Evolutionary conservation across 2,329 filamentous ascomycete species (phyloP), one percentile per base, ranked within the genome.

Genomic region (Trichophyton benhamiae): DNA sequence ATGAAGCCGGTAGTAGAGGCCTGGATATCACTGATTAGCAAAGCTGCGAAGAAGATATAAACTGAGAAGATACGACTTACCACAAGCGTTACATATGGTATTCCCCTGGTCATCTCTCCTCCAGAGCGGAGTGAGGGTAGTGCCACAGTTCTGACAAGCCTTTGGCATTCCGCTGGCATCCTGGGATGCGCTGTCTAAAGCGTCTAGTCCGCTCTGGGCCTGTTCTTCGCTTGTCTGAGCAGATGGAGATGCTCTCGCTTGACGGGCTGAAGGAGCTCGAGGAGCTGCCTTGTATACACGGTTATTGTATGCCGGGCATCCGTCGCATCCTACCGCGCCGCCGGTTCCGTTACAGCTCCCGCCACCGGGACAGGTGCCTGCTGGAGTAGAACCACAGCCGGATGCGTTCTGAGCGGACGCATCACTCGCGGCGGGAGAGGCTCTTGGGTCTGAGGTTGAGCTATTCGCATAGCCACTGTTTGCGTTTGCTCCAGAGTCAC

Each of bases 21-120:
- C 91, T 96, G 66, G 3, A 58, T 57, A 6, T 38, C 22, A 27
- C 22, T 44, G 8, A 33, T 17, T 6, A 17, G 48, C 61, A 59
- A 58, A 59, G 9, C 30, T 58, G 17, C 2, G 3, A 52, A 58
- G 63, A 61, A 57, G 60, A 64, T 15, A 8, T 38, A 38, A 13
- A 3, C 11, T 7, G 58, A 59, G 13, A 7, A 22, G 13, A 52
- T 38, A 1, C 61, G 59, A 82, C 87, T 72, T 82, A 95, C 91
- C 94, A 78, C 94, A 99, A 59, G 94, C 94, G 75, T 99, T 99
- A 78, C 94, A 99, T 65, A 99, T 99, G 3, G 92, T 95, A 75
- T 96, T 91, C 1, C 94, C 94, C 67, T 87, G 86, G 74, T 96
- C 92, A 71, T 97, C 94, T 68, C 94, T 83, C 70, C 94, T 83